Evolutionary conservation across 441 rosid genomes (phyloP), one percentile per base, ranked within the genome.

Genomic region (Croton laevigatus): DNA sequence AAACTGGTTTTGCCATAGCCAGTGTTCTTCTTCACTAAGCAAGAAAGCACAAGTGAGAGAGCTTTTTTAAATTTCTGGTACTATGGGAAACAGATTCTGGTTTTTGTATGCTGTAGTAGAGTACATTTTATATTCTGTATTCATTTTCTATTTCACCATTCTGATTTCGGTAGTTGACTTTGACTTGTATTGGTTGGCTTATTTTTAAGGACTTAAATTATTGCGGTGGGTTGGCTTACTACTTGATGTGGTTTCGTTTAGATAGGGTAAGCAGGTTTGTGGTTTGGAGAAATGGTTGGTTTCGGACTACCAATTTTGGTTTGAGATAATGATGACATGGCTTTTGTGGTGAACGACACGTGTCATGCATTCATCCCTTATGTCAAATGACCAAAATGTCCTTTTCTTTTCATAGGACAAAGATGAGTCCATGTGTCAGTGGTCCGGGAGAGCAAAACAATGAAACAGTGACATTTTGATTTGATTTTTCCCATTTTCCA

Each of bases 1-100:
- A 79, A 59, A 91, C 83, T 8, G 98, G 98, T 81, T 89, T 94
- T 54, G 97, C 93, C 98, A 91, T 94, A 65, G 66, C 8, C 54
- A 32, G 76, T 44, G 57, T 34, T n/a, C 32, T 27, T 27, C 32
- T 27, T 27, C 57, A 42, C 44, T 17, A 48, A 74, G 75, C 54
- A 73, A 70, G 59, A 59, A 40, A 7, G 66, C 53, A 58, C 34
- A 8, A 23, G 53, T 34, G 49, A 19, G 53, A 6, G 46, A 55
- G 81, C 65, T 22, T 62, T 78, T 57, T 79, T 52, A 52, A 83
- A 79, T 42, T 77, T 62, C 72, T 14, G 76, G 68, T 69, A 37
- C 63, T 49, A 51, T 11, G 46, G 19, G 65, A 22, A 66, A 12
- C 45, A 16, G 61, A 51, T 2, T 27, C 22, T 27, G 32, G 14